These are phyloP conservation scores for Aspergillus kassunensis DNA, from an alignment of 495 filamentous ascomycete genomes.

Conservation along the genomic window DNA sequence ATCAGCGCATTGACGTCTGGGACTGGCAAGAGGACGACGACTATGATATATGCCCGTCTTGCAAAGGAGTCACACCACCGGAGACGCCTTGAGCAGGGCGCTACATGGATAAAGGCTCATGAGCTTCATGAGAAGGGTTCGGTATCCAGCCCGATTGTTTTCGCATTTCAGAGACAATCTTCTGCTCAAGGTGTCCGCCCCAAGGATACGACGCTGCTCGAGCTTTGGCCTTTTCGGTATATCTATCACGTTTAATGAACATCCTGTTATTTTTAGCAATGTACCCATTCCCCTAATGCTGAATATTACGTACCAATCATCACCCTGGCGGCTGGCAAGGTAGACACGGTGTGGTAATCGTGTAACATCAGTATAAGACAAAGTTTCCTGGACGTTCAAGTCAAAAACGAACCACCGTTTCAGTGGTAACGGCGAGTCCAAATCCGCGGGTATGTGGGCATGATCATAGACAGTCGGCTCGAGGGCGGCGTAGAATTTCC, in stretches of 20 bases:
- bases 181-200: conserved; percentile 19
- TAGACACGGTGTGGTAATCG: conserved; percentile 23
- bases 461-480: conserved; percentile 21
- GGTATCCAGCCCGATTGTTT: not conserved
- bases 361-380: conserved; percentile 12
- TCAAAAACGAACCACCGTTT: conserved; percentile 27
- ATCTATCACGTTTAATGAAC: conserved; percentile 18
- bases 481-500: conserved; percentile 15
- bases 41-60: conserved; percentile 17
- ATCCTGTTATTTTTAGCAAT: conserved; percentile 12
- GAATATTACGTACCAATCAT: conserved; percentile 17
- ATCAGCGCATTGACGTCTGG: conserved; percentile 19
- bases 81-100: conserved; percentile 12
- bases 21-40: conserved; percentile 24
- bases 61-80: conserved; percentile 19
- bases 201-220: conserved; percentile 19
- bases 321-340: conserved; percentile 20
- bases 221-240: conserved; percentile 16
- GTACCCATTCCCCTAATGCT: not conserved
- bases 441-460: conserved; percentile 24
- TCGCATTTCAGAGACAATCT: conserved; percentile 10
- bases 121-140: not conserved
- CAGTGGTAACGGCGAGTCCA: conserved; percentile 17
- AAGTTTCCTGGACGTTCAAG: conserved; percentile 16
- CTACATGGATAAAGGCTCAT: not conserved